phyloP scores from a whole-genome alignment of 2,329 filamentous ascomycete species.

The Cercospora sp. region DNA sequence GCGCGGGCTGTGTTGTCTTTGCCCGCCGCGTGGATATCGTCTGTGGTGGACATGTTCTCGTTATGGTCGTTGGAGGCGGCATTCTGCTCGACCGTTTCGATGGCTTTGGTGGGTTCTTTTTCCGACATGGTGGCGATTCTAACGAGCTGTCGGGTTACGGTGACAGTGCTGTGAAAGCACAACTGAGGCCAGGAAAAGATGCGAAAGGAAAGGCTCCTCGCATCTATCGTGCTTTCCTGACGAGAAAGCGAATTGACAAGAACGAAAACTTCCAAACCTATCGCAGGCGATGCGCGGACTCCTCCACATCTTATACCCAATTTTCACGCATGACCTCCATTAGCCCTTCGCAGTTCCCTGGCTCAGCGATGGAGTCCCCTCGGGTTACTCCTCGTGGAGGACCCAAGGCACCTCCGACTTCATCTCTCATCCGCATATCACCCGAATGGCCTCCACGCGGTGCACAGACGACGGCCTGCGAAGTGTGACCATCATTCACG shows the following conservation, averaged over 20 bases:
- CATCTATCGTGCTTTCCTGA: neutral
- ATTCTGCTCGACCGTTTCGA: conserved; percentile 16
- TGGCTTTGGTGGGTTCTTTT: conserved; percentile 26
- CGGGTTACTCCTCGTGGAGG: conserved; percentile 13
- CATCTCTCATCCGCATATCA: neutral
- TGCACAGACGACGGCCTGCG: neutral
- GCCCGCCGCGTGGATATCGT: conserved; percentile 33
- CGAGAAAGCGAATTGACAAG: neutral
- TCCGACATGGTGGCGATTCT: conserved; percentile 21
- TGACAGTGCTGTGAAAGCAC: neutral
- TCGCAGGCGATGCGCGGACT: neutral
- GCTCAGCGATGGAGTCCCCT: conserved; percentile 1
- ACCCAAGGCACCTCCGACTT: neutral
- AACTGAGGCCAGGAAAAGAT: neutral
- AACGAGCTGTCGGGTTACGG: neutral
- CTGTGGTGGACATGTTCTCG: conserved; percentile 25
- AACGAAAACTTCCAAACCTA: neutral
- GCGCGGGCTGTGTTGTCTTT: conserved; percentile 34
- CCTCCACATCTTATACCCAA: conserved; percentile 9
- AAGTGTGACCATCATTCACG: neutral
- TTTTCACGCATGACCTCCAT: neutral
- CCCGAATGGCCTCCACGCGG: conserved; percentile 4
- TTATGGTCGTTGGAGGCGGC: conserved; percentile 21
- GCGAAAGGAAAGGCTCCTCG: neutral
- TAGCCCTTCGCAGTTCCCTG: neutral